A percentile compares a stretch with the other conserved stretches of the same genome.
Conservation (phyloP, 306 rosid species). For the Sophora flavescens region DNA sequence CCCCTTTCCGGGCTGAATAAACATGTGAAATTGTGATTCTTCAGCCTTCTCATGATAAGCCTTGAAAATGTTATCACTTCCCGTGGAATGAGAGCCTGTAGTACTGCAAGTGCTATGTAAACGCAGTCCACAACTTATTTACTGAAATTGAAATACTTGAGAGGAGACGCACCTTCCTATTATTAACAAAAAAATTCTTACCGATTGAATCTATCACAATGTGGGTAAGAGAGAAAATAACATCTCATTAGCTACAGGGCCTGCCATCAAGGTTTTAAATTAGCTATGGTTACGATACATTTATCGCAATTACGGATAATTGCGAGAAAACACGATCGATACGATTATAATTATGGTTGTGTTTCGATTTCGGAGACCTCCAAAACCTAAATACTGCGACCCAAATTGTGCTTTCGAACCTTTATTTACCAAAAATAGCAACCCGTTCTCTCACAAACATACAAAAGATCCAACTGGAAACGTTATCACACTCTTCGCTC, state of each 20-base stretch:
- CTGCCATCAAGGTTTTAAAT: too few relatives aligned
- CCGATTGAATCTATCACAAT: background rate
- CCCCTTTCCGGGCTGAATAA: conserved; percentile 23
- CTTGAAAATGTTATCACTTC: conserved; percentile 52
- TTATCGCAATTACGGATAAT: too few relatives aligned
- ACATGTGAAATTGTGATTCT: conserved; percentile 29
- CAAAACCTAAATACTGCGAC: too few relatives aligned
- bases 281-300: too few relatives aligned
- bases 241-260: background rate
- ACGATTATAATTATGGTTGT: too few relatives aligned
- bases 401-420: too few relatives aligned
- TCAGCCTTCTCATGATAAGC: conserved; percentile 35
- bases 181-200: too few relatives aligned
- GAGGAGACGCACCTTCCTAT: background rate
- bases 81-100: conserved; percentile 39
- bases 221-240: conserved; percentile 10
- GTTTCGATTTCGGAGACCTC: too few relatives aligned
- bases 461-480: conserved; percentile 59
- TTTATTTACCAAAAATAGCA: conserved; percentile 18
- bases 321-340: too few relatives aligned
- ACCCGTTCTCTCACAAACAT: conserved; percentile 41
- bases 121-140: conserved; percentile 43
- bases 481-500: conserved; percentile 53
- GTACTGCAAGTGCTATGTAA: conserved; percentile 20
- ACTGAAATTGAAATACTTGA: background rate